Base-by-base conservation (phyloP, 202 grass and related monocot species). In the Cymbopogon flexuosus region DNA sequence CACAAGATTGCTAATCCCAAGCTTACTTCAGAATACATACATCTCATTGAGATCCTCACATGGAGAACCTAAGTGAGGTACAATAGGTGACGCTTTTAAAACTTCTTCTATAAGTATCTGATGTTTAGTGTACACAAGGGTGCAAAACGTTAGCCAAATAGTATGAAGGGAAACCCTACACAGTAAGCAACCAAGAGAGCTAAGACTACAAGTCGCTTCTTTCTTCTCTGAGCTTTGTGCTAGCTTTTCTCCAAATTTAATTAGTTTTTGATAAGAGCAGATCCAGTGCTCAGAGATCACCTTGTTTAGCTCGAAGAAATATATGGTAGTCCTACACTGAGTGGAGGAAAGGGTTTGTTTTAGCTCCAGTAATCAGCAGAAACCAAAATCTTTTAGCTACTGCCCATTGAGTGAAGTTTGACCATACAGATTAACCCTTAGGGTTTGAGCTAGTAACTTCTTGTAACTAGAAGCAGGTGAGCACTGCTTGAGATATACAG, bases 1-100 rank as follows among this genome's bases (percentile, higher is more conserved):
- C 68, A 78, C 88, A 77, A 62, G 52, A 81, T 78, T 79, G 72
- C 43, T 77, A 84, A 88, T 90, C 80, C 86, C 83, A 83, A 90
- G 51, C 81, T 36, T 81, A 71, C 54, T 24, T 39, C 68, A 60
- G 39, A 68, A 73, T 67, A 81, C 60, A 56, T 33, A 88, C 72
- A 81, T 64, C 33, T 88, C 78, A 67, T 91, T 72, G 88, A 89
- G 89, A 91, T 94, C 63, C 80, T 81, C 84, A 42, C 72, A 78
- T 77, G 70, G 39, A 46, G 78, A 30, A 72, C 73, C 78, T 82
- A 79, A 36, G 52, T 62, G 77, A 84, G 73, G 79, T 73, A 81
- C 62, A 81, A 31, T 22, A 33, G 21, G 68, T 73, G 80, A 69
- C 15, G 52, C 33, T 79, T 78, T 72, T 79, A 76, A 81, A 83